phyloP scores from a whole-genome alignment of 1,284 basidiomycete species.

The Heimioporus retisporus region DNA sequence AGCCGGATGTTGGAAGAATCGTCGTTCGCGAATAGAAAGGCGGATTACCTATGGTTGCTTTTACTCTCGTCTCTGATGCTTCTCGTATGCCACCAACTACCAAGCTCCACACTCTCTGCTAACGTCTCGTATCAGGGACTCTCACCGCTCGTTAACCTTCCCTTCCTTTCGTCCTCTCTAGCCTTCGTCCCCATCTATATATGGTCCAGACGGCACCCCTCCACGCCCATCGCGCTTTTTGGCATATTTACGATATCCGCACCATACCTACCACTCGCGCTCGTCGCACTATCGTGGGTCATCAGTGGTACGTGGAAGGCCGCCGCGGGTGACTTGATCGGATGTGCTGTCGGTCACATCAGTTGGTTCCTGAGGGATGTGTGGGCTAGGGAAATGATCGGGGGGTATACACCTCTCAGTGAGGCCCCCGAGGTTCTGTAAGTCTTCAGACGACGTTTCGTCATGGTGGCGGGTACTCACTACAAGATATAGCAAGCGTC shows the following conservation, averaged over 20 bases:
- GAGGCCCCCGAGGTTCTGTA: constrained; percentile 85
- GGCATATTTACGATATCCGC: constrained; percentile 96
- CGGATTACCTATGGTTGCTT: constrained; percentile 96
- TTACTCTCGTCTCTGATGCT: constrained; percentile 85
- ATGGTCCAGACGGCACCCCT: constrained; percentile 95
- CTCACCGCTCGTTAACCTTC: constrained; percentile 90
- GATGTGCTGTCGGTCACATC: constrained; percentile 91
- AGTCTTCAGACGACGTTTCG: constrained; percentile 49
- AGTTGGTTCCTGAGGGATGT: constrained; percentile 96
- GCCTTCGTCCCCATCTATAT: constrained; percentile 97
- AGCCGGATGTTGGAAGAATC: constrained; percentile 97
- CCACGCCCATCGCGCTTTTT: constrained; percentile 95
- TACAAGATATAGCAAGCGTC: constrained; percentile 59
- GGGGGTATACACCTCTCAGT: constrained; percentile 79
- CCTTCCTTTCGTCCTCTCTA: constrained; percentile 90
- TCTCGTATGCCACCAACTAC: constrained; percentile 62
- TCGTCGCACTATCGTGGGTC: constrained; percentile 92
- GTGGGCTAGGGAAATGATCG: constrained; percentile 94
- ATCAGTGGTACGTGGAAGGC: constrained; percentile 90
- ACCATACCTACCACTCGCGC: constrained; percentile 93
- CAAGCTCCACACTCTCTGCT: constrained; percentile 4
- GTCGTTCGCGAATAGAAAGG: constrained; percentile 90
- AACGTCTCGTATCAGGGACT: constrained; percentile 62
- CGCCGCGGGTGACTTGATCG: constrained; percentile 87
- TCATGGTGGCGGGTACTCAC: constrained; percentile 5